phyloP scores from a whole-genome alignment of 2,329 filamentous ascomycete genomes.

The Talaromyces funiculosus region DNA sequence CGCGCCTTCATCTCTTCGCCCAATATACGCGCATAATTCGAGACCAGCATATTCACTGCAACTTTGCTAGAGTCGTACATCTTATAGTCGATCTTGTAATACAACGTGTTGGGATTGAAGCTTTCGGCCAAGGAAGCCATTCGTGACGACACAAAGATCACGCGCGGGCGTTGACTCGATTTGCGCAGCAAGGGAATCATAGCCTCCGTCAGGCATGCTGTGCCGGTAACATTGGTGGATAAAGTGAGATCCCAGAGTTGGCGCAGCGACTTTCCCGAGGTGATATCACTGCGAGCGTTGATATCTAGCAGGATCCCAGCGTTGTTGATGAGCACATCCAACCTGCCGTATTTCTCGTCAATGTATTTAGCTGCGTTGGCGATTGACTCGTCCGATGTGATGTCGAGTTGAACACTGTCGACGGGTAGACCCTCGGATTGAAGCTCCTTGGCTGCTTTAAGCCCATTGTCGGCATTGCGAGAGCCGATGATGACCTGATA shows the following conservation, averaged over 20 bases:
- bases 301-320: conserved; percentile 16
- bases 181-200: conserved; percentile 30
- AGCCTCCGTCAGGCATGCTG: conserved; percentile 27
- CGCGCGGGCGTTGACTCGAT: conserved; percentile 5
- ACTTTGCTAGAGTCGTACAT: conserved; percentile 39
- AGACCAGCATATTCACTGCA: conserved; percentile 36
- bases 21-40: conserved; percentile 9
- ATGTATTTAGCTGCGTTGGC: conserved; percentile 15
- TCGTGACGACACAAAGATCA: conserved; percentile 32
- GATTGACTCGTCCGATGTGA: conserved; percentile 30
- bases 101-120: conserved; percentile 19
- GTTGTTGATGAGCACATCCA: conserved; percentile 27
- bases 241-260: conserved; percentile 22
- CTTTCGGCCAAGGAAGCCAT: conserved; percentile 27
- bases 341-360: conserved; percentile 15
- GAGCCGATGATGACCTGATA: conserved; percentile 14
- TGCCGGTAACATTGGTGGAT: conserved; percentile 32
- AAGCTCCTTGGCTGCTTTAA: conserved; percentile 7
- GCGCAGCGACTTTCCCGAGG: neutral
- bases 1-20: conserved; percentile 5
- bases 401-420: conserved; percentile 20
- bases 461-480: conserved; percentile 9
- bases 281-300: neutral
- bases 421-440: conserved; percentile 5
- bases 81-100: conserved; percentile 29